phyloP scores from a whole-genome alignment of 345 rosid genomes.

The Salix koriyanagi region DNA sequence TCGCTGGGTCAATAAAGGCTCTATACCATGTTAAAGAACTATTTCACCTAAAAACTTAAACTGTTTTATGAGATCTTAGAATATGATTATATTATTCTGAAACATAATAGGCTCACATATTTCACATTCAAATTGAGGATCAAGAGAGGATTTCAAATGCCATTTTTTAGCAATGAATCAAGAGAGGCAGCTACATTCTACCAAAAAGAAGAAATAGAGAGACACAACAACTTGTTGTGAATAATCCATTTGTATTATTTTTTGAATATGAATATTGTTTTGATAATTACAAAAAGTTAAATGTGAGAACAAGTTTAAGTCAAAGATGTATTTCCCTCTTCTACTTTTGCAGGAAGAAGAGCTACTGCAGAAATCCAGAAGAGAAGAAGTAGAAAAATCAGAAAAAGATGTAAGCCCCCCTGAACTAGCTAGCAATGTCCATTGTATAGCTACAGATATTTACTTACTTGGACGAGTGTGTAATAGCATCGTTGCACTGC shows the following conservation, averaged over 20 bases:
- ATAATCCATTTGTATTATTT: not conserved
- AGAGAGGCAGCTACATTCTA: not conserved
- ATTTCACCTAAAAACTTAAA: too few species aligned
- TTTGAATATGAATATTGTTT: not conserved
- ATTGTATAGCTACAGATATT: not conserved
- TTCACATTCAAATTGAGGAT: not conserved
- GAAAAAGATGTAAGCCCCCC: slow-evolving; percentile 34
- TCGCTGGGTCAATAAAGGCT: too few species aligned
- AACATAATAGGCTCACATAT: not conserved
- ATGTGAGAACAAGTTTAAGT: not conserved
- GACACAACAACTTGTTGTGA: not conserved
- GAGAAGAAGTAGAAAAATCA: slow-evolving; percentile 33
- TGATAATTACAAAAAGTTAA: not conserved
- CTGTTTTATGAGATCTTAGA: too few species aligned
- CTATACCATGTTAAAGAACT: too few species aligned
- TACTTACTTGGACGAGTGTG: not conserved
- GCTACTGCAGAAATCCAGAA: slow-evolving; percentile 25
- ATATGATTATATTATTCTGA: too few species aligned
- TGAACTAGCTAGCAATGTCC: not conserved
- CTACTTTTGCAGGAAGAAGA: slow-evolving; percentile 38
- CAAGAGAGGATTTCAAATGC: not conserved
- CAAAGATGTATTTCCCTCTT: not conserved
- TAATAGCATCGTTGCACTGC: not conserved
- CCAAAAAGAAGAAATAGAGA: not conserved
- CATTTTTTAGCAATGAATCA: not conserved